A percentile compares a stretch with the other conserved stretches of the same genome.
Conservation (phyloP, 352 stramenopile genomes). For the Aphanomyces astaci region DNA sequence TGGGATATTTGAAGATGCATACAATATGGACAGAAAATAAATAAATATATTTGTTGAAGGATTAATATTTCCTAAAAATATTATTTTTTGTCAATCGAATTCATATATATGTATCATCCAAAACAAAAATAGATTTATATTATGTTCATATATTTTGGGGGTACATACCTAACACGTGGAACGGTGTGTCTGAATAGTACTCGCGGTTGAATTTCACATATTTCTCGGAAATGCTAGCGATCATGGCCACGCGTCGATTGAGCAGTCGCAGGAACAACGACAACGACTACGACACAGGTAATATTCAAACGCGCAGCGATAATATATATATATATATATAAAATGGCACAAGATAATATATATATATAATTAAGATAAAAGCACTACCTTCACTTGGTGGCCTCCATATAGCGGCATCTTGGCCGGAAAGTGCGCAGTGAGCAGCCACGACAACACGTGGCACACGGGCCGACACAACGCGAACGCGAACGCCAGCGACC, state of each 20-base stretch:
- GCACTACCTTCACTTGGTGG: conserved; percentile 33
- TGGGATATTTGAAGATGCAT: neutral
- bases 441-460: neutral
- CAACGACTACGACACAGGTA: no score
- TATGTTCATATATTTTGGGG: no score
- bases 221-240: conserved; percentile 24
- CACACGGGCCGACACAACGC: neutral
- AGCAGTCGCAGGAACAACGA: conserved; percentile 39
- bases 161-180: conserved; percentile 5
- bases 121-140: no score
- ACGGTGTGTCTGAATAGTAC: neutral
- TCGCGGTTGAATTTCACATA: conserved; percentile 17
- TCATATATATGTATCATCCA: no score
- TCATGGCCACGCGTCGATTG: conserved; percentile 28
- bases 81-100: no score
- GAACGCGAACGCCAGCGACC: neutral
- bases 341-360: conserved; percentile 7
- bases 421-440: conserved; percentile 15
- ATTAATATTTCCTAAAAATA: no score
- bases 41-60: no score
- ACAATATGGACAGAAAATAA: no score
- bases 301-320: no score
- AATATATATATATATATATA: no score
- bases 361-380: neutral
- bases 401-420: conserved; percentile 29